These are phyloP conservation scores for Vitis amurensis DNA, from an alignment of 164 flowering plant species.

Conservation along the genomic window DNA sequence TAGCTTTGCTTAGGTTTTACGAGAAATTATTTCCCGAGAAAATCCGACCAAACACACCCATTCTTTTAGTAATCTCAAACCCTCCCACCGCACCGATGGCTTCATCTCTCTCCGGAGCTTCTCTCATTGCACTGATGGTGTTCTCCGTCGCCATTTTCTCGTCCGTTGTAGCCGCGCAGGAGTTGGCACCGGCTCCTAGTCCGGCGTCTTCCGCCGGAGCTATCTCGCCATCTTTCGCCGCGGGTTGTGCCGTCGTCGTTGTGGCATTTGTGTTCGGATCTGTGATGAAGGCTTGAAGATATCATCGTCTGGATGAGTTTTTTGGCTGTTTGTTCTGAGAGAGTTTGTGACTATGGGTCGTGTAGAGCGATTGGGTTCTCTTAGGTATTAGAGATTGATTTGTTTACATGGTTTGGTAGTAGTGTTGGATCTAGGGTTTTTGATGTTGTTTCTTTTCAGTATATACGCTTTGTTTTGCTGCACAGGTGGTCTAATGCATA, in stretches of 20 bases:
- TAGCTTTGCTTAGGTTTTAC: too few species aligned
- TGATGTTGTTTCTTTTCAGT: neutral
- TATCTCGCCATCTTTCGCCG: conserved; percentile 28
- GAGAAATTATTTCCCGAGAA: neutral
- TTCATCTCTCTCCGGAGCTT: conserved; percentile 3
- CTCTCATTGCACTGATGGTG: conserved; percentile 24
- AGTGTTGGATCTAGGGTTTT: neutral
- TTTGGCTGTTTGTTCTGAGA: neutral
- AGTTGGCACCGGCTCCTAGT: conserved; percentile 45
- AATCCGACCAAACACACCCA: neutral
- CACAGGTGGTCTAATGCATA: neutral
- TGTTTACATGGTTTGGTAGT: neutral
- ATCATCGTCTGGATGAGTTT: neutral
- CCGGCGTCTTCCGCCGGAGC: conserved; percentile 34
- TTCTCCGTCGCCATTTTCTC: conserved; percentile 21
- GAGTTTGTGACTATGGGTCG: neutral
- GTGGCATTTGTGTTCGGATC: conserved; percentile 34
- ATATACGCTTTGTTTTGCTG: neutral
- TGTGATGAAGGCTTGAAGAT: conserved; percentile 19
- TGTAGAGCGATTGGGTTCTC: conserved; percentile 7
- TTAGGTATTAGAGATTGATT: neutral
- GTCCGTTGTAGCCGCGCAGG: conserved; percentile 18
- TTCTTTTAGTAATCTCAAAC: neutral
- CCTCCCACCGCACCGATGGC: conserved; percentile 13
- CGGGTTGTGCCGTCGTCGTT: conserved; percentile 23